Base-by-base conservation (phyloP, 495 filamentous ascomycete species). In the Cercophora scortea region DNA sequence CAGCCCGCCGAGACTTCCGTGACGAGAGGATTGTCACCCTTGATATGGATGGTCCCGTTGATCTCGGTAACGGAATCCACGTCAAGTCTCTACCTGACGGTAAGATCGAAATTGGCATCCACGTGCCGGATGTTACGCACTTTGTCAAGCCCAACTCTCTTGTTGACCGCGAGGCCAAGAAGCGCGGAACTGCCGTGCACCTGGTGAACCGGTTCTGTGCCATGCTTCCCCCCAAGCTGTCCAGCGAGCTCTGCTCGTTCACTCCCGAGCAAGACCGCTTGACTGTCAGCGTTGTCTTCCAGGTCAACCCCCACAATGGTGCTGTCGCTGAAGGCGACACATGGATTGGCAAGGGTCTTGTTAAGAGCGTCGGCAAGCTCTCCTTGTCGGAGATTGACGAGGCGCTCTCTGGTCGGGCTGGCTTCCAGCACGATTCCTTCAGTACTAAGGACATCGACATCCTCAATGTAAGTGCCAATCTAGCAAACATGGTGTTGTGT, bases 121-220 rank as follows among this genome's bases (percentile, higher is more conserved):
- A 98, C 74, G 89, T 98, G 60, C 83, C 90, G 32, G 93, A 98
- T 71, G 89, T 96, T 55, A 88, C 93, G 42, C 90, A 97, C 68
- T 98, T 98, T 55, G 88, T 98, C 64, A 97, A 97, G 74, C 76
- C 83, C 36, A 95, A 94, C 75, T 96, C 93, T 17, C 79, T 98
- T 46, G 92, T 96, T 34, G 93, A 98, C 63, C 86, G 93, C 42
- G 93, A 98, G 72, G 93, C 93, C 1, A 95, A 94, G 81, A 98
- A 98, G 76, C 86, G 93, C 33, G 94, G 92, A 51, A 97, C 93
- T 47, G 91, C 88, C 36, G 93, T 98, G 13, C 90, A 97, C 59
- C 74, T 98, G 47, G 85, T 95, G 68, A 91, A 95, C 70, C 82
- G 90, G 19, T 81, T 87, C 49, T 95, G 95, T 63, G 89, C 91